Conservation (phyloP, 305 asterid genomes). For the Plantago lanceolata region DNA sequence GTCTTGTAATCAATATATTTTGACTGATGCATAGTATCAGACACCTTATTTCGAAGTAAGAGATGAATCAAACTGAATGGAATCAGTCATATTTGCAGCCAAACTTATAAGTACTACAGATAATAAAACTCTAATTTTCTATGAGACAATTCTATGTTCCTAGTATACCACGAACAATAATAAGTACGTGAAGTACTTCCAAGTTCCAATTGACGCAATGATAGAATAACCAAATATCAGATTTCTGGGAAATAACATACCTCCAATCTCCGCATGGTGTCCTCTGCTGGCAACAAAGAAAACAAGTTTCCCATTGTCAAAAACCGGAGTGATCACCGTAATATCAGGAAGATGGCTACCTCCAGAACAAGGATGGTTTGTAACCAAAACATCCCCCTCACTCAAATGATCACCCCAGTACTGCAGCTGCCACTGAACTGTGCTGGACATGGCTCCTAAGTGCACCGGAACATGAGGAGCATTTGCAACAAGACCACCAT, state of each 20-base stretch:
- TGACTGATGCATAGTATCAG: not conserved
- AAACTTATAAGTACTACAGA: not conserved
- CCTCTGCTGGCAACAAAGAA: constrained; percentile 95
- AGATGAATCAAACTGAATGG: not conserved
- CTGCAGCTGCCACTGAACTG: constrained; percentile 83
- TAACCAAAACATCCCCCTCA: constrained; percentile 87
- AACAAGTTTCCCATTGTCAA: constrained; percentile 61
- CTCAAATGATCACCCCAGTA: constrained; percentile 71
- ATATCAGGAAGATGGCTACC: constrained; percentile 98
- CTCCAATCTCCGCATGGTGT: constrained; percentile 97
- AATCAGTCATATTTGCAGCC: not conserved
- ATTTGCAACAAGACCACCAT: constrained; percentile 92
- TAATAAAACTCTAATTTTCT: not conserved
- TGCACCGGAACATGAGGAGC: constrained; percentile 99
- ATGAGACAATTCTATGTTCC: not conserved
- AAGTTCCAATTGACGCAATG: no score
- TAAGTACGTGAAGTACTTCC: not conserved
- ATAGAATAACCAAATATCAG: not conserved
- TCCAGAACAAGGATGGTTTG: constrained; percentile 93
- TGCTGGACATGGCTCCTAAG: constrained; percentile 98
- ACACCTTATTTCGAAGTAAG: not conserved
- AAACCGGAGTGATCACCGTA: constrained; percentile 86
- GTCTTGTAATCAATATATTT: not conserved
- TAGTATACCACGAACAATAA: no score
- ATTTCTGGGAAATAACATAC: constrained; percentile 19